Conservation (phyloP, 306 rosid genomes). For the Arachis stenosperma region DNA sequence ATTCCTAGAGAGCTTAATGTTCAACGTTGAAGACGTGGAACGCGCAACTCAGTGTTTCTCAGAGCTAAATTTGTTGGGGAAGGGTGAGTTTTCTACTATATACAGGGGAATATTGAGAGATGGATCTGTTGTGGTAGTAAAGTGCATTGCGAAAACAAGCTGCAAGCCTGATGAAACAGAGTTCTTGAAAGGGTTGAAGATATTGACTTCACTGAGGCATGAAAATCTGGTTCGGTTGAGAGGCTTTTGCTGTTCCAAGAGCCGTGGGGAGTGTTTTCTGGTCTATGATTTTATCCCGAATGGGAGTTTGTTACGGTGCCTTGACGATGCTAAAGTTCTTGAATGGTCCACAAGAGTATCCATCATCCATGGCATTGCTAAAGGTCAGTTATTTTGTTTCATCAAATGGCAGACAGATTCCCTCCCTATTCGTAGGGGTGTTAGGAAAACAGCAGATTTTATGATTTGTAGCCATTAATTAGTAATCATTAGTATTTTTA, state of each 20-base stretch:
- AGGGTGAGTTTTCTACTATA: conserved; percentile 57
- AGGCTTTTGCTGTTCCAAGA: conserved; percentile 90
- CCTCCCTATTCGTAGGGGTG: background rate
- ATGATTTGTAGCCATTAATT: no score
- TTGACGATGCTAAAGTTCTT: conserved; percentile 56
- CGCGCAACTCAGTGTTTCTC: conserved; percentile 83
- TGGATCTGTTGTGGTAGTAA: conserved; percentile 71
- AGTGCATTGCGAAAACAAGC: conserved; percentile 76
- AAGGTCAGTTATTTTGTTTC: conserved; percentile 56
- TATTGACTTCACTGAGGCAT: conserved; percentile 65
- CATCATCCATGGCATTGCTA: conserved; percentile 74
- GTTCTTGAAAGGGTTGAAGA: conserved; percentile 82
- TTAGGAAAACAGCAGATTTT: no score
- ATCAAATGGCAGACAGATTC: background rate
- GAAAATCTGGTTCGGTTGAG: conserved; percentile 77
- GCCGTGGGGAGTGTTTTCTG: conserved; percentile 82
- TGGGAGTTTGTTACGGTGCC: conserved; percentile 66
- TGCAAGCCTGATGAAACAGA: conserved; percentile 83
- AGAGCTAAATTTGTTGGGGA: conserved; percentile 64
- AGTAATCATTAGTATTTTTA: no score
- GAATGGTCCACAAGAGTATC: conserved; percentile 85
- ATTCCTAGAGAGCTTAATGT: conserved; percentile 50
- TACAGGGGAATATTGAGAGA: conserved; percentile 74
- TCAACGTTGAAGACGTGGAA: conserved; percentile 85
- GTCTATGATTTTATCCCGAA: conserved; percentile 67